Conservation (phyloP, 306 rosid genomes). For the Dryas octopetala region DNA sequence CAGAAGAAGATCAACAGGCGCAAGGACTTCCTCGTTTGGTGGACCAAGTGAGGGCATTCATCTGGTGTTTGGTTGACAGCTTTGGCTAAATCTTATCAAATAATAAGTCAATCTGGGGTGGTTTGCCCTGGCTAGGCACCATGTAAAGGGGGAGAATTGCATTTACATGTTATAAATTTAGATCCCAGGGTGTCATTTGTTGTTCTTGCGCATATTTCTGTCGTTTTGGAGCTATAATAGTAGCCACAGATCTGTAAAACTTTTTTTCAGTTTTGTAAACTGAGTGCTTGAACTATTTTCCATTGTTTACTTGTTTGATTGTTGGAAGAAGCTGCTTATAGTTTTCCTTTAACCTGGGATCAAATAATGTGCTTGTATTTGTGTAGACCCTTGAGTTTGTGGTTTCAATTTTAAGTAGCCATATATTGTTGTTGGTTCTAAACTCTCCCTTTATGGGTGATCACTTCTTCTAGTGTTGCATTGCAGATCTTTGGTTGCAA, state of each 20-base stretch:
- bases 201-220: conserved; percentile 14
- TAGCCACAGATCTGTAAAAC: conserved; percentile 28
- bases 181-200: conserved; percentile 23
- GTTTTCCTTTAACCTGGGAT: conserved; percentile 23
- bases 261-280: not conserved
- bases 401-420: not conserved
- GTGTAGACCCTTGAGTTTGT: not conserved
- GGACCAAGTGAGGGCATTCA: conserved; percentile 72
- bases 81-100: conserved; percentile 36
- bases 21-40: conserved; percentile 94
- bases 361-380: not conserved
- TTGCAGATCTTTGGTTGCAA: not conserved
- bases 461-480: not conserved
- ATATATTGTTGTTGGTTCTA: not conserved
- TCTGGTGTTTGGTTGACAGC: conserved; percentile 22
- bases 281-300: conserved; percentile 1
- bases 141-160: conserved; percentile 42
- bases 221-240: conserved; percentile 25
- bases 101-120: conserved; percentile 40
- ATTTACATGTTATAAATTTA: conserved; percentile 32
- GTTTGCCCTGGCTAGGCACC: conserved; percentile 41
- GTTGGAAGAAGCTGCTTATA: conserved; percentile 17
- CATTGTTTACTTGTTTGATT: conserved; percentile 14
- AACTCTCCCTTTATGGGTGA: no score
- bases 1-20: conserved; percentile 99